A percentile compares a stretch with the other conserved stretches of the same genome.
phyloP scores from a whole-genome alignment of 1,284 basidiomycete genomes.

The Naganishia cerealis region DNA sequence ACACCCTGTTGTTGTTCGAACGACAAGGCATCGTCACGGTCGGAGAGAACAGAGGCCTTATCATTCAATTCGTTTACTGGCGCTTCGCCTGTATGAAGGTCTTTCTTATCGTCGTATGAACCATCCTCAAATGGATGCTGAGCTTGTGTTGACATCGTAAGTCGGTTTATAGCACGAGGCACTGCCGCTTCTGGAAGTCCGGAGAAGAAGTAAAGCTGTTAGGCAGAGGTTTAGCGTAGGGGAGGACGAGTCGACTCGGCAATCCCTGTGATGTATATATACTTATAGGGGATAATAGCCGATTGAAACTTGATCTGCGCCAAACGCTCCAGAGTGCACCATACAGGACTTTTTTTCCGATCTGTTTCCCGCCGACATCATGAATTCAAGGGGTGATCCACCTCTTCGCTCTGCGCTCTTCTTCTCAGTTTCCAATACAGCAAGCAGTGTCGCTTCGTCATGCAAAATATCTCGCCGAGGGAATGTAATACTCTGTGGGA shows the following conservation, averaged over 20 bases:
- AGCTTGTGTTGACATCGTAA: slow-evolving; percentile 7
- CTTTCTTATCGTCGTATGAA: slow-evolving; percentile 28
- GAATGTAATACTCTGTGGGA: not conserved
- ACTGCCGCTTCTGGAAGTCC: not conserved
- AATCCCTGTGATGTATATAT: not conserved
- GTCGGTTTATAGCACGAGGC: too few species aligned
- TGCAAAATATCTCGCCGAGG: not conserved
- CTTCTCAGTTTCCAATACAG: not conserved
- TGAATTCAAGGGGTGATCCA: not conserved
- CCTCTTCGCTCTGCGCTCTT: not conserved
- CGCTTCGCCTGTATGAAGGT: not conserved
- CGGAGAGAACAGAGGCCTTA: not conserved
- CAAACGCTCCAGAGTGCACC: not conserved
- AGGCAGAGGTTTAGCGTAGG: not conserved
- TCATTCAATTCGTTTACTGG: slow-evolving; percentile 19
- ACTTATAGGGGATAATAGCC: not conserved
- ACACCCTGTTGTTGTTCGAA: slow-evolving; percentile 34
- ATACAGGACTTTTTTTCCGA: not conserved
- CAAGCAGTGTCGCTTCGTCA: not conserved
- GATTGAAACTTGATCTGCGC: not conserved
- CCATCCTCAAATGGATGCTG: slow-evolving; percentile 14
- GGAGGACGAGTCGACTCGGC: not conserved
- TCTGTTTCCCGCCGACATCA: not conserved
- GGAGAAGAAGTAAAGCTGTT: not conserved
- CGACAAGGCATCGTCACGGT: not conserved